Base-by-base conservation (phyloP, 73 alveolate genomes). In the Uronychia setigera region DNA sequence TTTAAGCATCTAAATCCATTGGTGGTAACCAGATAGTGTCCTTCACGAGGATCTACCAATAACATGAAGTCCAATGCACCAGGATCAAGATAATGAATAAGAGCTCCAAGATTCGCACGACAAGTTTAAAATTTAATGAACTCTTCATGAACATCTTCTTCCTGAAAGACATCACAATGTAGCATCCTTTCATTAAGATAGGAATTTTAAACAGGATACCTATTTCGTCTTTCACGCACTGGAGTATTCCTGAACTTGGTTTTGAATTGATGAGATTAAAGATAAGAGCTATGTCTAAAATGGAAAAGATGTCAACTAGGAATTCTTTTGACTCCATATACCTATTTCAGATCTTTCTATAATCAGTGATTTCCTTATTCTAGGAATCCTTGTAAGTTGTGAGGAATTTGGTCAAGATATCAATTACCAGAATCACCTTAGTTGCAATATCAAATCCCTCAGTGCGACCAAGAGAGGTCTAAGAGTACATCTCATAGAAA, bases 41-140 rank as follows among this genome's bases (percentile, higher is more conserved):
- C 35, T 83, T 81, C 0, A 91, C 89, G 29, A 87, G 91, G 74
- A 86, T 28, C 84, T 82, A 93, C 96, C 96, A 91, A 35, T 82
- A 31, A 76, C 97, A 93, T 0, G 93, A 92, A 14, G 77, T 87
- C 92, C 91, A 82, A 60, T 93, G 97, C 60, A 91, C 94, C 26
- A 84, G 59, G 46, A 93, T 58, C n/a, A 90, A 26, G 13, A 91
- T 76, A 57, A 82, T 82, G 35, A 91, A 74, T 13, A 91, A 77
- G 19, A 93, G 82, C 79, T 90, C 78, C 0, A 79, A 28, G 29
- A 93, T 83, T 32, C 93, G 77, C 31, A 91, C 30, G 0, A 86
- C 87, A 67, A 90, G 60, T 80, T 91, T 93, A 27, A 83, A 59
- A 28, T 77, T 35, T 59, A 33, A 60, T 28, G 77, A 75, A 27